Evolutionary conservation across 805 yeast genomes (phyloP).

Genomic region (Wickerhamiella cacticola): DNA sequence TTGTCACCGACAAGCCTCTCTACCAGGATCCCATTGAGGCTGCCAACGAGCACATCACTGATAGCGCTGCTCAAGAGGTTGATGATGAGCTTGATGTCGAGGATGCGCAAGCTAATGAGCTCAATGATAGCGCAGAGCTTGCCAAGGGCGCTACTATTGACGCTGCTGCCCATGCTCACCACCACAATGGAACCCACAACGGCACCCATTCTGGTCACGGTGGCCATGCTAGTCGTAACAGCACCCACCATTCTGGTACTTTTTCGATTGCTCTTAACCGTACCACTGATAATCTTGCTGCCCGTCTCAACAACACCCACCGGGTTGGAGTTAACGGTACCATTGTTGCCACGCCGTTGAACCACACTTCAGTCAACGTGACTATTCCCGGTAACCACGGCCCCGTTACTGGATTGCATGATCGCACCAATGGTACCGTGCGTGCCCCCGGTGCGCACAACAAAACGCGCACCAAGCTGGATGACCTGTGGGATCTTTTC

Average conservation of each 20-base stretch:
- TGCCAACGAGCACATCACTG: background rate
- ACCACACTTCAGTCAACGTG: too few relatives aligned
- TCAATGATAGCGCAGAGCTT: background rate
- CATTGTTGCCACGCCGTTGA: too few relatives aligned
- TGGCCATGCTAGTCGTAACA: background rate
- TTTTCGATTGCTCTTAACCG: too few relatives aligned
- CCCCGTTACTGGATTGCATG: too few relatives aligned
- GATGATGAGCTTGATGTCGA: background rate
- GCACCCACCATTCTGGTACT: background rate
- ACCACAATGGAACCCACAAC: background rate
- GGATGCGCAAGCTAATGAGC: background rate
- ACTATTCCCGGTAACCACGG: too few relatives aligned
- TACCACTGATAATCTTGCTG: background rate
- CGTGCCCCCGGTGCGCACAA: too few relatives aligned
- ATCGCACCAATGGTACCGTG: background rate
- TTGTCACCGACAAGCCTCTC: background rate
- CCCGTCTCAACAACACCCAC: background rate
- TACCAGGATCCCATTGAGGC: background rate
- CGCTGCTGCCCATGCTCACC: too few relatives aligned
- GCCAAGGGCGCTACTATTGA: background rate
- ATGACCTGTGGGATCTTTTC: too few relatives aligned
- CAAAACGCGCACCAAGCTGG: too few relatives aligned
- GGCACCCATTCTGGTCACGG: background rate
- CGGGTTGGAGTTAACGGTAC: background rate
- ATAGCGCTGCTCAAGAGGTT: background rate